Conservation (phyloP, 73 alveolate species). For the Paramecium biaurelia region DNA sequence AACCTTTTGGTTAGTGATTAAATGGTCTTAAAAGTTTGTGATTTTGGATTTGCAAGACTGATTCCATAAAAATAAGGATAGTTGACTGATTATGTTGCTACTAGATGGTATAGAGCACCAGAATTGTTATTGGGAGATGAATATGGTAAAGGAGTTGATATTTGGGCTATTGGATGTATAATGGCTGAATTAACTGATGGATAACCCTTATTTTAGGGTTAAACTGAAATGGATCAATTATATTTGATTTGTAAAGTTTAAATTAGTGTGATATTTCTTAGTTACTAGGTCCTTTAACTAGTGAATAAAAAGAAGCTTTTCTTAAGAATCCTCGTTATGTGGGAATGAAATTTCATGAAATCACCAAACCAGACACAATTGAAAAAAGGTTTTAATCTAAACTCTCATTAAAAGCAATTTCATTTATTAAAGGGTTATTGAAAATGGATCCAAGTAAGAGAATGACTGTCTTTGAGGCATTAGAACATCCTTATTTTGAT, state of each 20-base stretch:
- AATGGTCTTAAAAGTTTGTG: constrained; percentile 55
- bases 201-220: constrained; percentile 87
- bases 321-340: constrained; percentile 76
- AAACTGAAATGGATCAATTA: constrained; percentile 33
- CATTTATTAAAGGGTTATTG: constrained; percentile 84
- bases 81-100: constrained; percentile 82
- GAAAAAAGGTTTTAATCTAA: constrained; percentile 85
- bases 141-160: constrained; percentile 80
- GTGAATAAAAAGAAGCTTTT: constrained; percentile 80
- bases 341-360: constrained; percentile 72
- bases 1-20: constrained; percentile 65
- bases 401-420: constrained; percentile 85
- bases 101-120: constrained; percentile 73
- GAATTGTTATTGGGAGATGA: constrained; percentile 77
- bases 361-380: constrained; percentile 85
- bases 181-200: constrained; percentile 87
- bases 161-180: constrained; percentile 87
- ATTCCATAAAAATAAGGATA: constrained; percentile 70
- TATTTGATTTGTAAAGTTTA: constrained; percentile 56
- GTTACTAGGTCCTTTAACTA: constrained; percentile 61
- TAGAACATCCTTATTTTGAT: constrained; percentile 91
- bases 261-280: constrained; percentile 76
- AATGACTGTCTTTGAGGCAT: constrained; percentile 79
- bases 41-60: constrained; percentile 70
- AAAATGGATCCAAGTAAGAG: constrained; percentile 90